These are phyloP conservation scores for Saccharomyces paradoxus DNA, from an alignment of 805 yeast genomes.

Conservation along the genomic window DNA sequence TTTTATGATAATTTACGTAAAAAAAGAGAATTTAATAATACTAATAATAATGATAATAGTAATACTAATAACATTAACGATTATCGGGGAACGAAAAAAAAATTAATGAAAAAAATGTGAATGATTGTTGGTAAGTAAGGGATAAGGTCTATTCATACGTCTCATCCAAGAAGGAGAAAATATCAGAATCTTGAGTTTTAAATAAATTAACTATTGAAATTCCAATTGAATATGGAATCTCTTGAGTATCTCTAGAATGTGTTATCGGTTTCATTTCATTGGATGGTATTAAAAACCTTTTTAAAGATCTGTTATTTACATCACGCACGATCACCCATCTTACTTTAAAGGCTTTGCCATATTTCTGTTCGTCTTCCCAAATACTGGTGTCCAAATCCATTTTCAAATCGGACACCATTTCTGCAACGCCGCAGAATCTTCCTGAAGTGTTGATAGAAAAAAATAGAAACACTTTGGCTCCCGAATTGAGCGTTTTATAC, in stretches of 20 bases:
- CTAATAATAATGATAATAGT: background rate
- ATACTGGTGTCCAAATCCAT: constrained; percentile 32
- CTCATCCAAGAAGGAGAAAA: constrained; percentile 17
- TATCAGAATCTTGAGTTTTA: constrained; percentile 14
- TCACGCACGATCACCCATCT: constrained; percentile 47
- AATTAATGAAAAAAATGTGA: background rate
- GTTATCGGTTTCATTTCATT: constrained; percentile 47
- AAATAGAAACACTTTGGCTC: constrained; percentile 38
- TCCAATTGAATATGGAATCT: constrained; percentile 43
- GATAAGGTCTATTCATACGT: constrained; percentile 2
- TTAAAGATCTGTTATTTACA: constrained; percentile 41
- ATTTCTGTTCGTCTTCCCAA: constrained; percentile 41
- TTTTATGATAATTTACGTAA: background rate
- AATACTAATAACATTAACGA: background rate
- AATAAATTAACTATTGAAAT: constrained; percentile 40
- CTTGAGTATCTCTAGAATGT: constrained; percentile 56
- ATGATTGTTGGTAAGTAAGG: background rate
- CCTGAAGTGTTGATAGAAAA: constrained; percentile 55
- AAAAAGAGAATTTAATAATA: background rate
- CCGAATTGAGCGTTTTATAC: constrained; percentile 16
- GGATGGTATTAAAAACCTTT: constrained; percentile 36
- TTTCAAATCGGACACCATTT: constrained; percentile 36
- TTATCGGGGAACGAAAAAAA: background rate
- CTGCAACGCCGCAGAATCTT: constrained; percentile 50
- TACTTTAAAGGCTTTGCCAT: constrained; percentile 47